Conservation (phyloP, 148 eudicot species). For the Salicornia ramosissima region DNA sequence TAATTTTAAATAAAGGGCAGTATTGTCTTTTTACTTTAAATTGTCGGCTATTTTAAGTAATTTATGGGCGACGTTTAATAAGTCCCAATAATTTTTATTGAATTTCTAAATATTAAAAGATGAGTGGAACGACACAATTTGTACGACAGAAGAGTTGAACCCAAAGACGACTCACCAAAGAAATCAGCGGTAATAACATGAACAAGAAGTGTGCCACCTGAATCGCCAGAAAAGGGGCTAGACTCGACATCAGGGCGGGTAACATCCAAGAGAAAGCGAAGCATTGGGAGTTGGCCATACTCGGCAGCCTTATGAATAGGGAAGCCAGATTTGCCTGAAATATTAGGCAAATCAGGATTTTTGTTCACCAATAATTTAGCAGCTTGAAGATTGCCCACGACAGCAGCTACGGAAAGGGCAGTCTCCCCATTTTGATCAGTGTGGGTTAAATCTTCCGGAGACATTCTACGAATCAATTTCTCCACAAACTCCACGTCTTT, state of each 20-base stretch:
- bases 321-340: conserved; percentile 20
- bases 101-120: too few species aligned
- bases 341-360: conserved; percentile 28
- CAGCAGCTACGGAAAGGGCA: conserved; percentile 25
- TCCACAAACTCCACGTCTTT: conserved; percentile 16
- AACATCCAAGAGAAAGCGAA: conserved; percentile 8
- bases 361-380: conserved; percentile 27
- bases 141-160: background rate
- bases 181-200: conserved; percentile 22
- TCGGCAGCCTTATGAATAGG: conserved; percentile 28
- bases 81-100: too few species aligned
- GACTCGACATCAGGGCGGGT: conserved; percentile 25
- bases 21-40: too few species aligned
- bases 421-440: conserved; percentile 29
- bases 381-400: conserved; percentile 21
- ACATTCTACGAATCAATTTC: conserved; percentile 17
- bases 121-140: too few species aligned
- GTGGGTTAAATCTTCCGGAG: conserved; percentile 24
- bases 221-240: conserved; percentile 23
- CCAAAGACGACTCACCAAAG: conserved; percentile 17
- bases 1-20: too few species aligned
- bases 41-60: too few species aligned
- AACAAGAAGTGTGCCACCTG: conserved; percentile 27
- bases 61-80: too few species aligned
- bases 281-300: conserved; percentile 21